These are phyloP conservation scores for Phytophthora litchii DNA, from an alignment of 352 stramenopile species.

Conservation along the genomic window DNA sequence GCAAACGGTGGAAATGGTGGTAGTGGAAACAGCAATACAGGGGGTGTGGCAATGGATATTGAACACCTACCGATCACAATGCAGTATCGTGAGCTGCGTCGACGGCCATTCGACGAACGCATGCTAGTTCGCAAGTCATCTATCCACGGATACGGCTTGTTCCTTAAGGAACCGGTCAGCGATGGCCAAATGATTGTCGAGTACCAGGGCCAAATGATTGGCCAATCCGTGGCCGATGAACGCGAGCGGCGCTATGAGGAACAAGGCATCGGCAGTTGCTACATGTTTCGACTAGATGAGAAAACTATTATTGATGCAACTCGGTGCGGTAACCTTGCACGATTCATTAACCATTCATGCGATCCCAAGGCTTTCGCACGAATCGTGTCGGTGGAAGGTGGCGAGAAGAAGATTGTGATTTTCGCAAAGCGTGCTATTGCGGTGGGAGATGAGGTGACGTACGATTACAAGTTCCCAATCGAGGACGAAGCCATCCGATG, in stretches of 20 bases:
- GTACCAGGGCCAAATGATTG: constrained; percentile 95
- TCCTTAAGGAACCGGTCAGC: constrained; percentile 90
- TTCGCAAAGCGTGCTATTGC: constrained; percentile 93
- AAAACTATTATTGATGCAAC: constrained; percentile 96
- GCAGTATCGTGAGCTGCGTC: constrained; percentile 93
- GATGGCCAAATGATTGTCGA: constrained; percentile 97
- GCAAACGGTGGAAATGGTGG: constrained; percentile 13
- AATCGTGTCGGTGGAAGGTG: constrained; percentile 80
- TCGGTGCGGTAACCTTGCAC: constrained; percentile 91
- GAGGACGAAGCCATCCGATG: constrained; percentile 95
- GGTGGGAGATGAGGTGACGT: constrained; percentile 94
- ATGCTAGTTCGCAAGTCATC: constrained; percentile 92
- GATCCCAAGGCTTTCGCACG: constrained; percentile 95
- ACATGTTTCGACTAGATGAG: constrained; percentile 72
- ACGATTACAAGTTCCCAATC: constrained; percentile 98
- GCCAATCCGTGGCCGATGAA: constrained; percentile 91
- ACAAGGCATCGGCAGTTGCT: constrained; percentile 85
- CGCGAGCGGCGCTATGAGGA: constrained; percentile 95
- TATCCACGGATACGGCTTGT: constrained; percentile 98
- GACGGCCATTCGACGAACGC: constrained; percentile 89
- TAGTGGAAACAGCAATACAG: constrained; percentile 13
- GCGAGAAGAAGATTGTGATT: constrained; percentile 97
- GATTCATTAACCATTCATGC: constrained; percentile 98
- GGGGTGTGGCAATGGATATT: constrained; percentile 73
- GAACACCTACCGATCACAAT: constrained; percentile 86